Evolutionary conservation across 345 rosid genomes (phyloP), one percentile per base, ranked within the genome.

Genomic region (Dovyalis caffra): DNA sequence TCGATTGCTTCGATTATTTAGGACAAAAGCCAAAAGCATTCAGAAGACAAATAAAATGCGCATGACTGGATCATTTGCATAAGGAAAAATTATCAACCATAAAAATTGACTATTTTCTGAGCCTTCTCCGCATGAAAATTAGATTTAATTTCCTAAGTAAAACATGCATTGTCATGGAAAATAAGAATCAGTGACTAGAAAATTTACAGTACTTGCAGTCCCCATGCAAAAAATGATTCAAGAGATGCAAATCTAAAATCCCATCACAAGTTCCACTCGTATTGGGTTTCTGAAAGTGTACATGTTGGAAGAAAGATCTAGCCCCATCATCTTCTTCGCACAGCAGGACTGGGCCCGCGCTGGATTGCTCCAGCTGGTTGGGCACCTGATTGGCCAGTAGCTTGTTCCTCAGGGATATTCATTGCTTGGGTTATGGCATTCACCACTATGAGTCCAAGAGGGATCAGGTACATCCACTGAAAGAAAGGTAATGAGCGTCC

Each of bases 391-490:
- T 77, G 90, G 64, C 89, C 94, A 23, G 83, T 73, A 0, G 90
- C 82, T 80, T 84, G 96, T 72, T 85, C 94, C 81, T 91, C 99
- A 0, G 97, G 90, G 87, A 90, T 70, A 74, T 92, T 91, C 93
- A 91, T 83, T 43, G 94, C 97, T 88, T 95, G 99, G n/a, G 98
- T 95, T 56, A 92, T 26, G 14, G 91, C 98, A 77, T 95, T 95
- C 96, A 89, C 91, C 74, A 85, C 91, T n/a, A 92, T 83, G 72
- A 95, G 90, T 72, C 96, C 99, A 63, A 95, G 87, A 6, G 99
- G 99, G 65, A 92, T 91, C 87, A 86, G 70, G 75, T 95, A 93
- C 97, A 95, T 95, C 98, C 99, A 95, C 99, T 92, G 91, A 66
- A 64, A 68, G 47, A 80, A n/a, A n/a, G n/a, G n/a, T n/a, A 31